Evolutionary conservation across 257 asterid species (phyloP).

Genomic region (Nicotiana undulata): DNA sequence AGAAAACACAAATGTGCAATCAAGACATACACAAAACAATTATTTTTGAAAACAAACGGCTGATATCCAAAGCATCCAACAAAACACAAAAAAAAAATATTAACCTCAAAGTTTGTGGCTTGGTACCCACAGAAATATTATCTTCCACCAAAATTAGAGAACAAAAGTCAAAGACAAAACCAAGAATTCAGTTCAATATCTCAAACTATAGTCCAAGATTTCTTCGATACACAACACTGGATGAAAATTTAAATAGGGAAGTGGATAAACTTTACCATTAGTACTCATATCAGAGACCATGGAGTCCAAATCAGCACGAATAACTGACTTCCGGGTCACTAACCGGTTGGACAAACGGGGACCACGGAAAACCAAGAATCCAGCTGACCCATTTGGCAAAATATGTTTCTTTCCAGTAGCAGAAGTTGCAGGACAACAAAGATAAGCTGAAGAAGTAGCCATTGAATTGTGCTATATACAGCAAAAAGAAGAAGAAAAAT

Average conservation of each 20-base stretch:
- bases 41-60: background rate
- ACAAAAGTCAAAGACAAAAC: background rate
- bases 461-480: slow-evolving; percentile 8
- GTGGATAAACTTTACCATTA: slow-evolving; percentile 40
- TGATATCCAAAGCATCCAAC: background rate
- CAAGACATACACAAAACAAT: background rate
- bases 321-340: slow-evolving; percentile 33
- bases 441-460: slow-evolving; percentile 52
- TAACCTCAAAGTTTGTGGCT: background rate
- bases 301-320: slow-evolving; percentile 81
- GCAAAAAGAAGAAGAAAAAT: background rate
- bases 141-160: background rate
- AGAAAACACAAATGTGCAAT: background rate
- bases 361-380: slow-evolving; percentile 17
- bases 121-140: background rate
- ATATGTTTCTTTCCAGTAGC: slow-evolving; percentile 24
- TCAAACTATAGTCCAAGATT: background rate
- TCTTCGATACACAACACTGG: background rate
- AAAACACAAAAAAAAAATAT: background rate
- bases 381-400: slow-evolving; percentile 24
- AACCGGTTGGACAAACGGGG: slow-evolving; percentile 23
- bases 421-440: slow-evolving; percentile 44
- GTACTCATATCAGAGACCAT: slow-evolving; percentile 85
- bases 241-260: background rate
- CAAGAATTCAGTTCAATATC: background rate